Evolutionary conservation across 75 land plant species (phyloP).

Genomic region (Pinus tabuliformis): DNA sequence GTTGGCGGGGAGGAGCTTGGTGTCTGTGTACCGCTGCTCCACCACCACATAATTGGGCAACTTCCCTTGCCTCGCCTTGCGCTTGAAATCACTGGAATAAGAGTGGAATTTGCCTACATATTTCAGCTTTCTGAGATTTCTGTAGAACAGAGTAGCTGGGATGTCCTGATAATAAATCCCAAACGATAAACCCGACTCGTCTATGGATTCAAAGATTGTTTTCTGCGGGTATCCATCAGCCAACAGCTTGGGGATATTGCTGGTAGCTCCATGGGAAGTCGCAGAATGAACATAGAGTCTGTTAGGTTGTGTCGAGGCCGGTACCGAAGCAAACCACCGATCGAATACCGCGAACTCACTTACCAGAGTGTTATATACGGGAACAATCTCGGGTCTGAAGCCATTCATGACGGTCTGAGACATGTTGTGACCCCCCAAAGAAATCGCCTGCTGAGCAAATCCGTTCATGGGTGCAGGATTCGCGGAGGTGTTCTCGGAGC

Average conservation of each 20-base stretch:
- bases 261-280: constrained; percentile 69
- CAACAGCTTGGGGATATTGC: constrained; percentile 48
- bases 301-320: constrained; percentile 93
- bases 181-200: constrained; percentile 69
- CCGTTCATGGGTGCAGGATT: constrained; percentile 78
- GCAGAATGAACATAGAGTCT: constrained; percentile 86
- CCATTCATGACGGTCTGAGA: constrained; percentile 81
- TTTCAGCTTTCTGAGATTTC: constrained; percentile 58
- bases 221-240: constrained; percentile 72
- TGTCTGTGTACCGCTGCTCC: constrained; percentile 71
- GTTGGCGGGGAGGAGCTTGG: constrained; percentile 46
- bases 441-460: constrained; percentile 77
- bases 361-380: constrained; percentile 76
- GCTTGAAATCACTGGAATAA: constrained; percentile 40
- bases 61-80: constrained; percentile 43
- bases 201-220: constrained; percentile 82
- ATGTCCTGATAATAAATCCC: constrained; percentile 81
- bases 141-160: constrained; percentile 76
- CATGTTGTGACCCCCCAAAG: constrained; percentile 25
- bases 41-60: constrained; percentile 72
- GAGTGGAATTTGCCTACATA: constrained; percentile 43
- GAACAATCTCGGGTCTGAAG: constrained; percentile 71
- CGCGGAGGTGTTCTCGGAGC: constrained; percentile 15
- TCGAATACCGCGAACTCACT: constrained; percentile 75
- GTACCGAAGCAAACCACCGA: constrained; percentile 88